phyloP scores from a whole-genome alignment of 352 stramenopile species.

The Globisporangium middletonii region DNA sequence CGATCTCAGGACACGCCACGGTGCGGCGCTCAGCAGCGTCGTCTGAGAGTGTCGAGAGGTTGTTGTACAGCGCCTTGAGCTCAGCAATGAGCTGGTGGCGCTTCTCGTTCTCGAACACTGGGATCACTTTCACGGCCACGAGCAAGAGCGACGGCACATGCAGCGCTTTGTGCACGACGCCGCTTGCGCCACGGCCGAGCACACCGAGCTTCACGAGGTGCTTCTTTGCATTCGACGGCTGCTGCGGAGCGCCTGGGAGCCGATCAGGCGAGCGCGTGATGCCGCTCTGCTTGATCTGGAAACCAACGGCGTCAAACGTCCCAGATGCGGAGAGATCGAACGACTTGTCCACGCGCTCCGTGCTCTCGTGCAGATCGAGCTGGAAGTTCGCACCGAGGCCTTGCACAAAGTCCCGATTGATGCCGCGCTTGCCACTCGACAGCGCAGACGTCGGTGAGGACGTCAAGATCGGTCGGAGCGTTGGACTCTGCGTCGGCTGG shows the following conservation, averaged over 20 bases:
- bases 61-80: constrained; percentile 84
- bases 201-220: constrained; percentile 80
- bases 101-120: constrained; percentile 87
- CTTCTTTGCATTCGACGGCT: constrained; percentile 66
- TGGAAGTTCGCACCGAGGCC: constrained; percentile 64
- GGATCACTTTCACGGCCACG: constrained; percentile 89
- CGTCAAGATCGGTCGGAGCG: constrained; percentile 28
- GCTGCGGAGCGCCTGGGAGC: constrained; percentile 19
- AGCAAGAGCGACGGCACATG: constrained; percentile 86
- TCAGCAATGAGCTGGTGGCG: constrained; percentile 83
- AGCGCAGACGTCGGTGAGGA: constrained; percentile 25
- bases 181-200: constrained; percentile 77
- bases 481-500: constrained; percentile 39
- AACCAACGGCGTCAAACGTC: constrained; percentile 74
- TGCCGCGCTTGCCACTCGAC: constrained; percentile 57
- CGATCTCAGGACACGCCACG: constrained; percentile 74
- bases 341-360: constrained; percentile 60
- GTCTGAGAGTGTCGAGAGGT: constrained; percentile 68
- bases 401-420: constrained; percentile 65
- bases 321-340: constrained; percentile 78
- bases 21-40: constrained; percentile 32
- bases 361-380: constrained; percentile 57
- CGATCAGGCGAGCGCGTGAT: constrained; percentile 62
- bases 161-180: constrained; percentile 86
- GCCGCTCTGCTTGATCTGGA: constrained; percentile 81